Evolutionary conservation across 129 eudicot genomes (phyloP), one percentile per base, ranked within the genome.

Genomic region (Saussurea involucrata): DNA sequence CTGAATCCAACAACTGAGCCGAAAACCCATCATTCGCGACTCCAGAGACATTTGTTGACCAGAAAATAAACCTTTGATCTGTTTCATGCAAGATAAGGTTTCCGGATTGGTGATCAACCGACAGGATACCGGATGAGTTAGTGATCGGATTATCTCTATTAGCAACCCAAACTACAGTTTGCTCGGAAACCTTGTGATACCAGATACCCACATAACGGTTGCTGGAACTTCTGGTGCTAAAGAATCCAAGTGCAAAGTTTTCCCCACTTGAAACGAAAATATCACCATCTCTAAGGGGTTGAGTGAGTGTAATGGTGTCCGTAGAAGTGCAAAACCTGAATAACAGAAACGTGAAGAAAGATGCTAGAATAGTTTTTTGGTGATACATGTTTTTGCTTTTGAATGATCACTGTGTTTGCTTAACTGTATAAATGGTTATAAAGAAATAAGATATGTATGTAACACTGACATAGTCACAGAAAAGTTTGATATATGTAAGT

Each of bases 171-270:
- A 85, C 89, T 9, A 85, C 53, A 2, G 84, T 85, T 61, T 71
- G 84, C 42, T 85, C 89, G 0, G 81, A 78, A 75, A 85, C 80
- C 55, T 74, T 85, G 78, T 85, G 78, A 13, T 81, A 85, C 89
- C 89, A 85, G 5, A 85, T 85, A 61, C 89, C 89, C 8, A 82
- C 81, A 21, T 85, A 85, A 31, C 89, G 76, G 70, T 79, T 84
- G 78, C 36, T 78, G 31, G 86, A 64, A 34, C 69, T 78, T 61
- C 27, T 13, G 55, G 81, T 85, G 79, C 84, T 83, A 66, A 83
- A 87, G 76, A 86, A 86, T 13, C 86, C 89, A 13, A 86, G 86
- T 1, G 84, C 82, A 67, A 86, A 86, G 8, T 4, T 71, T 66
- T 68, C 80, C 5, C 80, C 83, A 29, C 8, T 71, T 0, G 89